Conservation (phyloP, 192 early-diverging fungal genomes). For the Rhizophlyctis rosea region DNA sequence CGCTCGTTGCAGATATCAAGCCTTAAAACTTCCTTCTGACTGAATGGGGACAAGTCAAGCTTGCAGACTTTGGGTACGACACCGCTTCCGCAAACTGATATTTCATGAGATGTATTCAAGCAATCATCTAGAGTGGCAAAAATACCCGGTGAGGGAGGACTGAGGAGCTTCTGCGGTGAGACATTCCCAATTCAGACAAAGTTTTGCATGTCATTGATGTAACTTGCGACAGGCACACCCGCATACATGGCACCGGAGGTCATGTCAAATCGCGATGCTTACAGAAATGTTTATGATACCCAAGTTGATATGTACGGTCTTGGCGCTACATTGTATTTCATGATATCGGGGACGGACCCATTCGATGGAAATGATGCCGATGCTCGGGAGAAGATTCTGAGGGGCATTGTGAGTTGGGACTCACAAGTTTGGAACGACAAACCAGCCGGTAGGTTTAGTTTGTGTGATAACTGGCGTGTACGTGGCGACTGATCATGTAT, state of each 20-base stretch:
- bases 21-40: conserved; percentile 36
- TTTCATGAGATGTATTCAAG: no score
- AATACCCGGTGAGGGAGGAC: no score
- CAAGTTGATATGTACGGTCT: conserved; percentile 40
- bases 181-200: no score
- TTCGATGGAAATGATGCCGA: conserved; percentile 3
- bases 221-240: conserved; percentile 24
- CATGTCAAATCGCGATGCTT: neutral
- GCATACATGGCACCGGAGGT: conserved; percentile 39
- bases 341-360: conserved; percentile 30
- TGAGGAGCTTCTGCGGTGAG: no score
- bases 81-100: no score
- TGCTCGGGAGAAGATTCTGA: conserved; percentile 14
- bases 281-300: conserved; percentile 30
- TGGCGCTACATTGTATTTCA: conserved; percentile 39
- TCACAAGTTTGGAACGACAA: conserved; percentile 12
- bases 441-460: neutral
- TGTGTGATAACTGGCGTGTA: neutral
- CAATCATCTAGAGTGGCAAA: no score
- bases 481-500: neutral
- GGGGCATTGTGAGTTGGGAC: conserved; percentile 23
- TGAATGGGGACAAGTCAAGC: conserved; percentile 17
- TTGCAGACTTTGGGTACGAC: conserved; percentile 32
- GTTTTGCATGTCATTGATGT: no score
- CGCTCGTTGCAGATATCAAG: conserved; percentile 33